Conservation (phyloP, 306 rosid genomes). For the Mucuna pruriens region DNA sequence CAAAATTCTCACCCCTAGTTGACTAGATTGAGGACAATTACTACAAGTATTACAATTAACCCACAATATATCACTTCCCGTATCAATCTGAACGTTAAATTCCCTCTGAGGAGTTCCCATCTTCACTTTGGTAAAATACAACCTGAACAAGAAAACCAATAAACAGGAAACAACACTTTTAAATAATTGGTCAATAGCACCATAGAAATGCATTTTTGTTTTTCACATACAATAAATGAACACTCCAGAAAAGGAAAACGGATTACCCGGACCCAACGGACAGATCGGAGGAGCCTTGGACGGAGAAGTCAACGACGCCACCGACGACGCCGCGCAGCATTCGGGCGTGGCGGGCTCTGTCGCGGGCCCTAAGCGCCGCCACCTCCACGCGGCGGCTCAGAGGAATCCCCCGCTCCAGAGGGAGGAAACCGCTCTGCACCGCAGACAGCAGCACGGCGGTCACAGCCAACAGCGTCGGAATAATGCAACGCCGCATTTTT, state of each 20-base stretch:
- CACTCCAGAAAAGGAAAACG: slow-evolving; percentile 8
- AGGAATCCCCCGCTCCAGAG: slow-evolving; percentile 68
- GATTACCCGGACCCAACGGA: slow-evolving; percentile 70
- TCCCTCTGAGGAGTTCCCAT: slow-evolving; percentile 92
- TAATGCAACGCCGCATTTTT: slow-evolving; percentile 56
- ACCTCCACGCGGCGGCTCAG: slow-evolving; percentile 53
- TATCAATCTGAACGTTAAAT: slow-evolving; percentile 89
- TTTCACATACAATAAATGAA: slow-evolving; percentile 26
- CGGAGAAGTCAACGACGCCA: slow-evolving; percentile 82
- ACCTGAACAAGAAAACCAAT: slow-evolving; percentile 55
- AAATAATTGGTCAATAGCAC: slow-evolving; percentile 20
- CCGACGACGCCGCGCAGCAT: slow-evolving; percentile 59
- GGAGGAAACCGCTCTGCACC: slow-evolving; percentile 54
- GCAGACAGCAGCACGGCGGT: slow-evolving; percentile 46
- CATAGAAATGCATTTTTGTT: background rate
- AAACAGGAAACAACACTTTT: slow-evolving; percentile 32
- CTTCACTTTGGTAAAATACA: slow-evolving; percentile 87
- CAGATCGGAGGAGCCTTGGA: slow-evolving; percentile 86
- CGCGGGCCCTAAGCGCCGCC: slow-evolving; percentile 66
- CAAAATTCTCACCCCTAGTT: slow-evolving; percentile 69
- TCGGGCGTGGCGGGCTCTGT: slow-evolving; percentile 73
- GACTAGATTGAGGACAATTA: slow-evolving; percentile 86
- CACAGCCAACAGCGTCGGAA: slow-evolving; percentile 39
- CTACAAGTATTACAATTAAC: slow-evolving; percentile 85
- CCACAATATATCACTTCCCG: slow-evolving; percentile 98